A percentile compares a stretch with the other conserved stretches of the same genome.
Conservation (phyloP, 2,329 filamentous ascomycete genomes). For the Colletotrichum aenigma region DNA sequence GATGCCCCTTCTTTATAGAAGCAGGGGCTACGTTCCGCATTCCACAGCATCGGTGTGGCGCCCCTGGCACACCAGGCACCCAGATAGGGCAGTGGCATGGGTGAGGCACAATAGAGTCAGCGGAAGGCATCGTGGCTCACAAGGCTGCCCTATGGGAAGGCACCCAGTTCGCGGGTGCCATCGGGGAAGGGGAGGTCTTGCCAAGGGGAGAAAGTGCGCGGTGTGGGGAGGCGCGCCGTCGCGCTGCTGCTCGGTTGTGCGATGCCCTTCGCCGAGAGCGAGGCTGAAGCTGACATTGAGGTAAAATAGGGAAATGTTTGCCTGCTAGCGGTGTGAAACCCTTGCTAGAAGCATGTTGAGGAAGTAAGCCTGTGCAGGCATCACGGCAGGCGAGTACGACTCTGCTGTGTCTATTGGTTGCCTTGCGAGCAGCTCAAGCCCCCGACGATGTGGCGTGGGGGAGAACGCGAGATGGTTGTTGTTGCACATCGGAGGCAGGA, state of each 20-base stretch:
- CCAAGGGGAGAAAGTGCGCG: not conserved
- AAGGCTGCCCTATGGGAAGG: slow-evolving; percentile 6
- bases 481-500: not conserved
- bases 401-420: not conserved
- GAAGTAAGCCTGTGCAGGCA: not conserved
- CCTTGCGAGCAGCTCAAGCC: not conserved
- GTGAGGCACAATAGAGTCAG: not conserved
- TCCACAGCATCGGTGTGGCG: not conserved
- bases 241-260: not conserved
- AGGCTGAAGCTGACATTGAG: not conserved
- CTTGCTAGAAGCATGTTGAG: not conserved
- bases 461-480: not conserved
- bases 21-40: not conserved
- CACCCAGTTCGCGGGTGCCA: not conserved
- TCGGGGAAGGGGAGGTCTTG: not conserved
- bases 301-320: not conserved
- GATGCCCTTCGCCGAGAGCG: not conserved
- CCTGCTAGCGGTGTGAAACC: not conserved
- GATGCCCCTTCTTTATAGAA: slow-evolving; percentile 9
- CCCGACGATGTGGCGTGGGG: not conserved
- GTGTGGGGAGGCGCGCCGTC: not conserved
- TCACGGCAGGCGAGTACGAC: not conserved
- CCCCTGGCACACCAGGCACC: not conserved
- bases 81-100: not conserved
- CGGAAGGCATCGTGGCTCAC: not conserved